Evolutionary conservation across 1,284 basidiomycete species (phyloP).

Genomic region (Schizopora paradoxa): DNA sequence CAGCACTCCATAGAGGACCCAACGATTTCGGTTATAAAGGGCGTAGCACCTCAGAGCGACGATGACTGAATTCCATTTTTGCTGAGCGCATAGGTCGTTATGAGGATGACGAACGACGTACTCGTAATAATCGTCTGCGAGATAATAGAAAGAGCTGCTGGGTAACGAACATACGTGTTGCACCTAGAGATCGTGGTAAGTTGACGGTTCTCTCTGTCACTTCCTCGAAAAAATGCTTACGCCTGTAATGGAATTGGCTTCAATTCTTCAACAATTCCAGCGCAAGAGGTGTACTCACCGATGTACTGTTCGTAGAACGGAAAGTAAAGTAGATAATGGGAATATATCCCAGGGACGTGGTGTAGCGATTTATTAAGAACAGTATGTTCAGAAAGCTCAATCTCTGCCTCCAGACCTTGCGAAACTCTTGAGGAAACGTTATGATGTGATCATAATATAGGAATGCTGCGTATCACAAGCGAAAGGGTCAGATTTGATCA

Average conservation of each 20-base stretch:
- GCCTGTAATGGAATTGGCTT: neutral
- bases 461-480: conserved; percentile 5
- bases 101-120: neutral
- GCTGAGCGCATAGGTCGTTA: neutral
- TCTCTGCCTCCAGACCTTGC: conserved; percentile 7
- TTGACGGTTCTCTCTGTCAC: neutral
- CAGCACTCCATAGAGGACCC: neutral
- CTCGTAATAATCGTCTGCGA: conserved; percentile 10
- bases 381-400: conserved; percentile 9
- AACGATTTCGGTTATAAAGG: conserved; percentile 6
- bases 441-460: conserved; percentile 17
- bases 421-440: conserved; percentile 8
- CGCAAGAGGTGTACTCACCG: neutral
- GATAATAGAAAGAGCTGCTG: conserved; percentile 6
- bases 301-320: conserved; percentile 3
- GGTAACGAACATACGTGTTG: conserved; percentile 2
- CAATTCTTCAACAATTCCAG: neutral
- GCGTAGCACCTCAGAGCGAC: conserved; percentile 12
- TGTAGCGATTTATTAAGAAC: conserved; percentile 15
- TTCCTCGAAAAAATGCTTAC: neutral
- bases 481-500: neutral
- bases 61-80: conserved; percentile 1
- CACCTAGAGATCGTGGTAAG: conserved; percentile 3
- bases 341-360: conserved; percentile 12
- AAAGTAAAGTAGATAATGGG: conserved; percentile 8